Evolutionary conservation across 1,139 yeast genomes (phyloP), one percentile per base, ranked within the genome.

Genomic region (Pichia sp.): DNA sequence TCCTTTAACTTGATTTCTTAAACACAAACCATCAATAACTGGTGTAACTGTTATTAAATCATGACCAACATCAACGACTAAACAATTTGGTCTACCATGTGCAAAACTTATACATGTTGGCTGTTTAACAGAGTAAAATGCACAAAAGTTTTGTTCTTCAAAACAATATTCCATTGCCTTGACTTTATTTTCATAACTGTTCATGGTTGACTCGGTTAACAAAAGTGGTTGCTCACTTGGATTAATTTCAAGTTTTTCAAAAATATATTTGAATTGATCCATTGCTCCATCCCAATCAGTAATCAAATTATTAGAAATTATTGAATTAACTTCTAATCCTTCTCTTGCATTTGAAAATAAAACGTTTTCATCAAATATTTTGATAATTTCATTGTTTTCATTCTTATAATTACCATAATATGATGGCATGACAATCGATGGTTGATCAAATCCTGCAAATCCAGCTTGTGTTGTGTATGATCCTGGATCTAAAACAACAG

Each of bases 21-120:
- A 73, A 45, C 95, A 87, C 65, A 93, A 79, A 5, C 99, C 99
- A 69, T 93, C 99, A 50, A 91, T 80, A 3, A 93, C 95, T 0
- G 99, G 98, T 1, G 96, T 87, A 2, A 87, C 96, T 51, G 93
- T 82, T 18, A 84, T 76, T 2, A 86, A 73, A 60, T 87, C 91
- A 63, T 90, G 95, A 3, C 99, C 99, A 44, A 91, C 72, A 68
- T 95, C 98, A 43, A 95, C 96, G 36, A 95, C 95, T 50, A 93
- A 73, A 64, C 97, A 95, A 60, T 87, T 89, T 44, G 96, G 93
- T 66, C 96, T 80, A 5, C 98, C 98, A 60, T 88, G 87, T 27
- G 96, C 95, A 70, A 93, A 93, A 8, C 96, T 84, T 1, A 89
- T 83, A 70, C 96, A 88, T 0, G 96, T 88, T 19, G 98, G 95